Conservation (phyloP, 2,329 filamentous ascomycete genomes). For the Fusarium heterosporum region DNA sequence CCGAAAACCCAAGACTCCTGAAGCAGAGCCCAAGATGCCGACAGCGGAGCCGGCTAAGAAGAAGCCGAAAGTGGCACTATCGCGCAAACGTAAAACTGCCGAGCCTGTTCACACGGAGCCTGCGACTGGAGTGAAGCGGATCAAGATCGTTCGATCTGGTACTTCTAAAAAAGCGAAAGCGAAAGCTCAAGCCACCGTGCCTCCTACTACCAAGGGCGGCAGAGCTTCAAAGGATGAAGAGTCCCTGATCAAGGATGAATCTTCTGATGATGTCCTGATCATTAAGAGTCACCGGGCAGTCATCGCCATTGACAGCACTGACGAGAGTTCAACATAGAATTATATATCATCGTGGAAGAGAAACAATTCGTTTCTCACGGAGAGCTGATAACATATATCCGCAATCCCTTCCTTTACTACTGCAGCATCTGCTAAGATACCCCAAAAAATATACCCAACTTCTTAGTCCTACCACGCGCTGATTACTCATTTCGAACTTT, state of each 20-base stretch:
- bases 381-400: constrained; percentile 8
- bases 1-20: constrained; percentile 30
- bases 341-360: constrained; percentile 8
- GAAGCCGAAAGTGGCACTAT: constrained; percentile 13
- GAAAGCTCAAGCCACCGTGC: background rate
- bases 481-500: constrained; percentile 12
- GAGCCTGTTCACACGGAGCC: constrained; percentile 11
- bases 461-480: constrained; percentile 6
- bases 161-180: constrained; percentile 10
- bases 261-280: constrained; percentile 15
- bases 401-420: constrained; percentile 17
- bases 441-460: constrained; percentile 29
- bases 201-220: background rate
- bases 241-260: constrained; percentile 8
- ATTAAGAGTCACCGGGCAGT: constrained; percentile 24
- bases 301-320: constrained; percentile 35
- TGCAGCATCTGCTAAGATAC: constrained; percentile 42
- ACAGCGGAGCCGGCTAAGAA: constrained; percentile 26
- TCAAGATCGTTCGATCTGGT: constrained; percentile 13
- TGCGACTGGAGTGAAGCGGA: constrained; percentile 9
- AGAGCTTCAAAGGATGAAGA: constrained; percentile 4
- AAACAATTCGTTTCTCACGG: constrained; percentile 5
- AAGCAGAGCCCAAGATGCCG: constrained; percentile 17
- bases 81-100: constrained; percentile 14
- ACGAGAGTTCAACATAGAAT: constrained; percentile 36